Base-by-base conservation (phyloP, 495 filamentous ascomycete species). In the Cryomyces minteri region DNA sequence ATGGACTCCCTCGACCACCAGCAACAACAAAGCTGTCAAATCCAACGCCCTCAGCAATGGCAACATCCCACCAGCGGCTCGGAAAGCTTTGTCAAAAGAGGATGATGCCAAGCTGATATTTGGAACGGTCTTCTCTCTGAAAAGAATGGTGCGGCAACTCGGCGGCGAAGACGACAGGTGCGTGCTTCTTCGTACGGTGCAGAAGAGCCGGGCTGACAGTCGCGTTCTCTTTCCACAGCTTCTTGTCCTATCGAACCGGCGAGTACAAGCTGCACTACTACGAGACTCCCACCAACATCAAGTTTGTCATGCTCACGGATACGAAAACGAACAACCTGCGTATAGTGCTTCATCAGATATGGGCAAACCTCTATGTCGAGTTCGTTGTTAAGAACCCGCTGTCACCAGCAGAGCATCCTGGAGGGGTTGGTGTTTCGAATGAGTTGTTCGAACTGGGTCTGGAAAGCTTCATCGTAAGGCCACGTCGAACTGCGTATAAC, bases 181-280 rank as follows among this genome's bases (percentile, higher is more conserved):
- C 53, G 58, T 48, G 9, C 12, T 38, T 38, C 9, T 9, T 9
- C 34, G 3, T 14, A 10, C 34, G 1, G 34, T 38, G 12, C 30
- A 6, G 1, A 46, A 25, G 31, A 39, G 40, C 50, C 53, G 32
- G 56, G 30, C 7, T 25, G 18, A 25, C 18, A 25, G 18, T 25
- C 18, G 18, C 2, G 18, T 1, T n/a, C 14, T 29, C 4, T n/a
- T 34, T 5, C 40, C 44, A 48, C 65, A 88, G 80, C 60, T 96
- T 95, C 63, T 79, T 95, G 49, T 78, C 76, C 33, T 96, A 79
- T 63, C 76, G 82, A 53, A 98, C 90, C 44, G 80, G 72, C 52
- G 84, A 94, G 59, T 98, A 98, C 67, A 94, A 95, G 65, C 76
- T 96, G 45, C 90, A 98, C 67, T 98, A 93, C 67, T 96, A 94